Evolutionary conservation across 2,329 filamentous ascomycete species (phyloP), one percentile per base, ranked within the genome.

Genomic region (Monosporascus sp.): DNA sequence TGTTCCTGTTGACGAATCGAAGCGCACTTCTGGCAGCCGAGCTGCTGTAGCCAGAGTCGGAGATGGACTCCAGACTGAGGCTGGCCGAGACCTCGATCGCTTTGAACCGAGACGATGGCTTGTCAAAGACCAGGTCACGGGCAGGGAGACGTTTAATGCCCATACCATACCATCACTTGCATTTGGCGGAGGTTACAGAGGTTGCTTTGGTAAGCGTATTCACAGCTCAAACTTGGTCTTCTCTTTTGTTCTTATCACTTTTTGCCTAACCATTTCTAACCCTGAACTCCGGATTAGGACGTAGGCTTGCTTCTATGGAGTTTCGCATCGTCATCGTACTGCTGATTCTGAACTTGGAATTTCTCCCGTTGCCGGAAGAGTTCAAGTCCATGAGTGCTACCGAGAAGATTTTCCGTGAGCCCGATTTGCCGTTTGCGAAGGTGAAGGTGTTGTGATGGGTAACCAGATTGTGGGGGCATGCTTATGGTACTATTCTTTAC

Each of bases 61-160:
- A 26, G 51, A 54, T 2, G 62, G 65, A 11, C 64, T 72, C 20
- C 50, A 48, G 15, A 55, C 35, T 50, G 45, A 28, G 1, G 50
- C 57, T 3, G 58, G 57, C 3, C 50, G 54, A 1, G 57, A 66
- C 24, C 49, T 68, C n/a, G 57, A 51, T 4, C 15, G 37, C 2
- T 76, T 76, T 56, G 60, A 67, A 17, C 74, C 74, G 1, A 64
- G 69, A 51, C 62, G 74, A 40, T 76, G 74, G 74, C 60, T 77
- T 4, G 59, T 57, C 1, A 56, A 38, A 5, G 60, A 67, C 11
- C 58, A 60, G 11, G 38, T 60, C 6, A 54, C 52, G 17, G 67
- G 62, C 1, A 56, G 60, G 14, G 59, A 65, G 15, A 58, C 53
- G 2, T 74, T 72, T 55, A 66, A 74, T 55, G 44, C 64, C 1